Base-by-base conservation (phyloP, 2,329 filamentous ascomycete genomes). In the Sclerotinia trifoliorum region DNA sequence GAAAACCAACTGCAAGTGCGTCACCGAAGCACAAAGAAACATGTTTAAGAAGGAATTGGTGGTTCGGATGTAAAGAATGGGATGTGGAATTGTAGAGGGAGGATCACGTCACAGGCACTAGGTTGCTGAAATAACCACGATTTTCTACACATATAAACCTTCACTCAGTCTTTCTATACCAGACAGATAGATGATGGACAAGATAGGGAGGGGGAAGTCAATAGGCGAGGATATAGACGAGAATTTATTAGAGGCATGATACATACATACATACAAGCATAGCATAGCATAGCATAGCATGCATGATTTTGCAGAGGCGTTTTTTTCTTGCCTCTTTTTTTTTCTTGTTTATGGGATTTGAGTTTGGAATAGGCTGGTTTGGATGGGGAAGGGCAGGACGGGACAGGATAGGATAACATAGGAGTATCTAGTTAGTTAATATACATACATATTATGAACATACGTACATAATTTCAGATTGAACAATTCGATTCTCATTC, bases 51-150 rank as follows among this genome's bases (percentile, higher is more conserved):
- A 65, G 75, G 60, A 74, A 68, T 57, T 76, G 71, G 70, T 68
- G 75, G 57, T 74, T 75, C 10, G 71, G 64, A 32, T 77, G 76
- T 62, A 74, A 71, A 57, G 65, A 75, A 63, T 77, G 75, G 76
- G 44, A 42, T 26, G 29, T 39, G 19, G 65, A 61, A 8, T 26
- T 57, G 26, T 57, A 65, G 39, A 42, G 8, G 39, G 5, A 19
- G 10, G 13, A 15, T 21, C 29, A 39, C 4, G 19, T 21, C 17
- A 39, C 5, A 15, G 15, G 15, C 42, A 19, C 26, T n/a, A 42
- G n/a, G 35, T 26, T 64, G 32, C 4, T 42, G 48, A 52, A 64
- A 24, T 35, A 32, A 35, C 19, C 10, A 11, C 2, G 11, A 35
- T 55, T 13, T 32, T 17, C 13, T 19, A 29, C 5, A 15, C 21